Percentiles rank a stretch among this genome's conserved stretches.
Conservation (phyloP, 192 early-diverging fungal species). For the Coemansia sp. region DNA sequence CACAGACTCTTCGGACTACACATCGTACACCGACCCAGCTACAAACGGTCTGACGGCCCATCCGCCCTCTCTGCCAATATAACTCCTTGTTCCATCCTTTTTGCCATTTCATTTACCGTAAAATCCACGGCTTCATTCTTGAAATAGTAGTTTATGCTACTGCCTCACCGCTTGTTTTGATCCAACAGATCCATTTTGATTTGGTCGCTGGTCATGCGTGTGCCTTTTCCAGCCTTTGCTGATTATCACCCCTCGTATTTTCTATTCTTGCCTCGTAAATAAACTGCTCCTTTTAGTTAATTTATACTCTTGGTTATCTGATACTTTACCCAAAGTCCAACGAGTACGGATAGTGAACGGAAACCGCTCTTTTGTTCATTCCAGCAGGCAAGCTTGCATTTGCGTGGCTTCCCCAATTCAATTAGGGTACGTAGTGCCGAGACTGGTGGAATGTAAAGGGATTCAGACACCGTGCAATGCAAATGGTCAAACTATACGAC, state of each 20-base stretch:
- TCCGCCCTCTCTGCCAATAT: neutral
- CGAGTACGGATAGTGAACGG: neutral
- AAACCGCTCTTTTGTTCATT: neutral
- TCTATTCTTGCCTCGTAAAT: too few relatives aligned
- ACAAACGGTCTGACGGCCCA: neutral
- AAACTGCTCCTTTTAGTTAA: too few relatives aligned
- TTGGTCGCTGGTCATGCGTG: neutral
- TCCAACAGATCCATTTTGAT: neutral
- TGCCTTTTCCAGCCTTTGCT: too few relatives aligned
- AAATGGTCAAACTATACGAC: too few relatives aligned
- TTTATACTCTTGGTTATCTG: too few relatives aligned
- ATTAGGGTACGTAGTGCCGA: constrained; percentile 7
- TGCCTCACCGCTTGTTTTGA: constrained; percentile 1
- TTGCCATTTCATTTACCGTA: neutral
- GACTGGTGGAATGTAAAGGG: neutral
- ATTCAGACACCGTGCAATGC: neutral
- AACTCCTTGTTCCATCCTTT: neutral
- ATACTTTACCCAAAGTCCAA: too few relatives aligned
- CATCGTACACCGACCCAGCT: neutral
- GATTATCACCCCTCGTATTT: too few relatives aligned
- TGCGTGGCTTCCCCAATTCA: neutral
- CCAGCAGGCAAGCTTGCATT: neutral
- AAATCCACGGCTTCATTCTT: neutral
- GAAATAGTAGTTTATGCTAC: constrained; percentile 1
- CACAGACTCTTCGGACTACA: too few relatives aligned